Conservation (phyloP, 495 filamentous ascomycete species). For the Rusavskia elegans region DNA sequence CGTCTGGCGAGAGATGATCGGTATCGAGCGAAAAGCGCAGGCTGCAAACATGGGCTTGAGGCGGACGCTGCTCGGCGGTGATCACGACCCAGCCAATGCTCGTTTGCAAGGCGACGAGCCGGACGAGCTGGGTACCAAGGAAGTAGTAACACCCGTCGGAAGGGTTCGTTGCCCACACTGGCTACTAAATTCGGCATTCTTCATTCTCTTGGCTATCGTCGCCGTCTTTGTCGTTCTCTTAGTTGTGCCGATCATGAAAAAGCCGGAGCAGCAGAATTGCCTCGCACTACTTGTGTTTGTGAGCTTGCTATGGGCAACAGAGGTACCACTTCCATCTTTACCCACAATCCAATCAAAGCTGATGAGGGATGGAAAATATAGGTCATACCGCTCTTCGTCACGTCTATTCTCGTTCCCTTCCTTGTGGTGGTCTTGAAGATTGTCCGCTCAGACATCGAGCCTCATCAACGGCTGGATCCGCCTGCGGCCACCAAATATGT, state of each 20-base stretch:
- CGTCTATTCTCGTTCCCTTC: conserved; percentile 85
- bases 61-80: conserved; percentile 62
- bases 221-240: conserved; percentile 58
- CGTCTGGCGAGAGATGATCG: conserved; percentile 98
- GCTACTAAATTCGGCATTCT: conserved; percentile 69
- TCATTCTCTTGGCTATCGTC: conserved; percentile 54
- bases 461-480: conserved; percentile 50
- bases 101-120: conserved; percentile 69
- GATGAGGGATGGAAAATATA: conserved; percentile 27
- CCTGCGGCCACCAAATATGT: conserved; percentile 65
- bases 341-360: conserved; percentile 2
- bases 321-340: conserved; percentile 37
- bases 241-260: conserved; percentile 59
- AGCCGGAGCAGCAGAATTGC: conserved; percentile 86
- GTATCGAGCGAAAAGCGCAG: conserved; percentile 89
- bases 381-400: conserved; percentile 96
- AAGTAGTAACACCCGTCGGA: conserved; percentile 69
- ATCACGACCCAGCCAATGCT: conserved; percentile 49
- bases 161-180: conserved; percentile 59
- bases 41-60: conserved; percentile 78
- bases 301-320: conserved; percentile 90
- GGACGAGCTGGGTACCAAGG: conserved; percentile 42
- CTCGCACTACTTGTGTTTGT: conserved; percentile 87
- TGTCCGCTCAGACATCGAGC: conserved; percentile 58
- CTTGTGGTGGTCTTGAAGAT: conserved; percentile 76